A percentile compares a stretch with the other conserved stretches of the same genome.
Evolutionary conservation across 768 basidiomycete genomes (phyloP).

Genomic region (Calocybe indica): DNA sequence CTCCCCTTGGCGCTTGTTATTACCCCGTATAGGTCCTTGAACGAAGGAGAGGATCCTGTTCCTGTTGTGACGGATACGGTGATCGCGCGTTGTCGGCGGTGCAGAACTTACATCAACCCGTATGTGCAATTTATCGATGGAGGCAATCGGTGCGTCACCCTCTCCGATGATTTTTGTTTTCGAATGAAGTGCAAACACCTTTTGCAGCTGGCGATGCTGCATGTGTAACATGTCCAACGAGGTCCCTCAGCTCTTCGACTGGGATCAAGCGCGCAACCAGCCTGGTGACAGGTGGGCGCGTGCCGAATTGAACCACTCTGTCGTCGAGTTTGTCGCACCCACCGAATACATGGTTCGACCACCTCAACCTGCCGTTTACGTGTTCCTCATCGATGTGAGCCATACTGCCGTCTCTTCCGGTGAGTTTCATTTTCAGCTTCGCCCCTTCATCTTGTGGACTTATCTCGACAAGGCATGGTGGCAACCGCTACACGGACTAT

Average conservation of each 20-base stretch:
- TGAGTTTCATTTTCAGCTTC: slow-evolving; percentile 19
- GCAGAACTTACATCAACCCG: slow-evolving; percentile 96
- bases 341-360: slow-evolving; percentile 99
- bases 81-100: slow-evolving; percentile 92
- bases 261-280: slow-evolving; percentile 91
- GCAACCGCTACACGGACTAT: slow-evolving; percentile 97
- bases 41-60: slow-evolving; percentile 78
- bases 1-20: slow-evolving; percentile 85
- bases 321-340: slow-evolving; percentile 96
- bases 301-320: slow-evolving; percentile 87
- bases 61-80: slow-evolving; percentile 92
- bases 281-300: slow-evolving; percentile 95
- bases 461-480: slow-evolving; percentile 71
- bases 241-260: slow-evolving; percentile 96
- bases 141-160: slow-evolving; percentile 67
- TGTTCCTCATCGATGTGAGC: slow-evolving; percentile 96
- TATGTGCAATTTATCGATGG: slow-evolving; percentile 98
- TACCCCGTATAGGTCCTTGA: slow-evolving; percentile 84
- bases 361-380: slow-evolving; percentile 94
- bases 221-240: slow-evolving; percentile 99
- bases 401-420: slow-evolving; percentile 88
- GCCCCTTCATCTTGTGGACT: neutral
- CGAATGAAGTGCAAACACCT: neutral
- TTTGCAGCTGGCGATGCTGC: slow-evolving; percentile 88
- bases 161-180: neutral